A percentile compares a stretch with the other conserved stretches of the same genome.
phyloP scores from a whole-genome alignment of 2,329 filamentous ascomycete genomes.

The Aureobasidium sp. region DNA sequence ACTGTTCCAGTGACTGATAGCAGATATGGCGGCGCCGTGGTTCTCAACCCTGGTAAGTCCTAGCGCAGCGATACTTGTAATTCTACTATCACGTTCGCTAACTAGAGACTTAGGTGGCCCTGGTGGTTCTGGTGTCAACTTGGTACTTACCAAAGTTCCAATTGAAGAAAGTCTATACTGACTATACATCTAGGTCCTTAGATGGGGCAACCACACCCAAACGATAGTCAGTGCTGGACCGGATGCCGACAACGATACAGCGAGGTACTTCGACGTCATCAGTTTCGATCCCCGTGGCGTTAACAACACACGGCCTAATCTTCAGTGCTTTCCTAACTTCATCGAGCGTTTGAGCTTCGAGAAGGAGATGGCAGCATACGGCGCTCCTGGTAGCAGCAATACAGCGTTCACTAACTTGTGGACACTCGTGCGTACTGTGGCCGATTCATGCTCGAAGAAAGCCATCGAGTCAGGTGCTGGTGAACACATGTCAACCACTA shows the following conservation, averaged over 20 bases:
- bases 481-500: constrained; percentile 35
- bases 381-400: constrained; percentile 30
- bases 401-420: constrained; percentile 30
- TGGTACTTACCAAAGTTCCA: background rate
- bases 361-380: constrained; percentile 20
- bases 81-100: background rate
- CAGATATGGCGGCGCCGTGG: constrained; percentile 37
- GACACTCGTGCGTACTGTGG: constrained; percentile 29
- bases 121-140: constrained; percentile 32
- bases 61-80: background rate
- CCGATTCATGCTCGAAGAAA: constrained; percentile 15
- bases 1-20: constrained; percentile 31
- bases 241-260: background rate
- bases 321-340: constrained; percentile 27
- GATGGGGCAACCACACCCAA: constrained; percentile 25
- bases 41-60: constrained; percentile 32
- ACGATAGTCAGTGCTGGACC: constrained; percentile 23
- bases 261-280: constrained; percentile 30
- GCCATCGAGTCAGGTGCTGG: constrained; percentile 22
- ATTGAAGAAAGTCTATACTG: too few relatives aligned
- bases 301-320: constrained; percentile 25
- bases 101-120: constrained; percentile 26
- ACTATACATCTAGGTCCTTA: too few relatives aligned
- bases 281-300: constrained; percentile 34
- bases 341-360: constrained; percentile 21